These are phyloP conservation scores for Tremella mesenterica DNA, from an alignment of 768 basidiomycete species.

Conservation along the genomic window DNA sequence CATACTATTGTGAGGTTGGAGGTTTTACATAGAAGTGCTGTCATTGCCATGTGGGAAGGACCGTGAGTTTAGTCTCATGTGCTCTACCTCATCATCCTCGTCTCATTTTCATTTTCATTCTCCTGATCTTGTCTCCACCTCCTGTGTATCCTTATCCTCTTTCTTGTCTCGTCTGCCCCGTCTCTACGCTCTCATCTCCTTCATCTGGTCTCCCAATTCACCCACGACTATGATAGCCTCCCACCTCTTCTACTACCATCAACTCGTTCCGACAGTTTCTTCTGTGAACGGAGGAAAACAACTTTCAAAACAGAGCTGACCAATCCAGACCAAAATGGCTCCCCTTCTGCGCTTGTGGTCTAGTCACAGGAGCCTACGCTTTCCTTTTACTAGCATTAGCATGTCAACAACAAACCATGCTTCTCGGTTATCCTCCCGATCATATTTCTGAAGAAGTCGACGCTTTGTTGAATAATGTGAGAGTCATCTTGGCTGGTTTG, in stretches of 20 bases:
- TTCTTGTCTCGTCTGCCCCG: too few species aligned
- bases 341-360: conserved; percentile 43
- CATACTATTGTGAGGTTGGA: conserved; percentile 42
- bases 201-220: too few species aligned
- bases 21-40: conserved; percentile 40
- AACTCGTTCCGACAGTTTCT: too few species aligned
- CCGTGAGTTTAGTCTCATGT: conserved; percentile 19
- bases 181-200: too few species aligned
- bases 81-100: not conserved
- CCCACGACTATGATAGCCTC: too few species aligned
- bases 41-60: conserved; percentile 39
- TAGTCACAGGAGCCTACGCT: conserved; percentile 41
- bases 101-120: not conserved
- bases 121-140: too few species aligned
- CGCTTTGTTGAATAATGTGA: conserved; percentile 42
- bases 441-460: conserved; percentile 33
- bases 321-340: conserved; percentile 38
- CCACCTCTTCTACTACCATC: too few species aligned
- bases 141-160: too few species aligned
- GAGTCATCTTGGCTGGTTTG: conserved; percentile 41
- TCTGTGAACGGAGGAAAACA: too few species aligned
- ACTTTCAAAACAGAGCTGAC: too few species aligned
- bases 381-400: conserved; percentile 41
- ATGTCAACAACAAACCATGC: conserved; percentile 35
- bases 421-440: conserved; percentile 9